These are phyloP conservation scores for Jamesozyma hellenica DNA, from an alignment of 805 yeast genomes.

Conservation along the genomic window DNA sequence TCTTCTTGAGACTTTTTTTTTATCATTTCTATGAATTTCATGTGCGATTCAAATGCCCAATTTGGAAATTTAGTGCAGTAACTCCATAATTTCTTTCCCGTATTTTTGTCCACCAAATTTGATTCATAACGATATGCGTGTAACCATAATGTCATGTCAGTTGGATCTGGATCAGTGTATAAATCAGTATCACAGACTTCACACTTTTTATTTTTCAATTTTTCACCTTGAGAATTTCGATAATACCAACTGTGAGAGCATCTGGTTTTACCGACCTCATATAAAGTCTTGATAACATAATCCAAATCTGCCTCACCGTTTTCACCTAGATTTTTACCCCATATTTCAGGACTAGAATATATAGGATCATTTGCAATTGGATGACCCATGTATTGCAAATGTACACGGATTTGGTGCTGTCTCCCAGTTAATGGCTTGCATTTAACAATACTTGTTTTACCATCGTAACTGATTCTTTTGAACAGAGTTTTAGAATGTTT, in stretches of 20 bases:
- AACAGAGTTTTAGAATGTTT: slow-evolving; percentile 73
- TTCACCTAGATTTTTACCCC: slow-evolving; percentile 72
- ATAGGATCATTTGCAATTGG: slow-evolving; percentile 92
- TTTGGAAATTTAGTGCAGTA: slow-evolving; percentile 67
- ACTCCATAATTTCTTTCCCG: slow-evolving; percentile 43
- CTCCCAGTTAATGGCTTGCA: slow-evolving; percentile 87
- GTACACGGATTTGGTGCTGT: slow-evolving; percentile 92
- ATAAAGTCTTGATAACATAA: slow-evolving; percentile 39
- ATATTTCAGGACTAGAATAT: slow-evolving; percentile 66
- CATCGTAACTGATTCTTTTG: slow-evolving; percentile 54
- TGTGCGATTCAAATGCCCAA: slow-evolving; percentile 62
- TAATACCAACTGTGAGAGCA: slow-evolving; percentile 63
- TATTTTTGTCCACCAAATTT: slow-evolving; percentile 23
- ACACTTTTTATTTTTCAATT: slow-evolving; percentile 49
- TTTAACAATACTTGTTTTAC: slow-evolving; percentile 50
- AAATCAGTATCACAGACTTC: slow-evolving; percentile 55
- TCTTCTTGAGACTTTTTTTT: slow-evolving; percentile 41
- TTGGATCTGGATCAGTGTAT: slow-evolving; percentile 80
- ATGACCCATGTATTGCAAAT: slow-evolving; percentile 71
- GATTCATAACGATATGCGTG: slow-evolving; percentile 79
- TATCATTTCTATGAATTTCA: slow-evolving; percentile 62
- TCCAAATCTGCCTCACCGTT: slow-evolving; percentile 42
- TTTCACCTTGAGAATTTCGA: slow-evolving; percentile 54
- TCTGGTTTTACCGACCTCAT: slow-evolving; percentile 58
- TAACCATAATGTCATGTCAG: slow-evolving; percentile 77